Conservation (phyloP, 2,329 filamentous ascomycete species). For the Pestalotiopsis fici region DNA sequence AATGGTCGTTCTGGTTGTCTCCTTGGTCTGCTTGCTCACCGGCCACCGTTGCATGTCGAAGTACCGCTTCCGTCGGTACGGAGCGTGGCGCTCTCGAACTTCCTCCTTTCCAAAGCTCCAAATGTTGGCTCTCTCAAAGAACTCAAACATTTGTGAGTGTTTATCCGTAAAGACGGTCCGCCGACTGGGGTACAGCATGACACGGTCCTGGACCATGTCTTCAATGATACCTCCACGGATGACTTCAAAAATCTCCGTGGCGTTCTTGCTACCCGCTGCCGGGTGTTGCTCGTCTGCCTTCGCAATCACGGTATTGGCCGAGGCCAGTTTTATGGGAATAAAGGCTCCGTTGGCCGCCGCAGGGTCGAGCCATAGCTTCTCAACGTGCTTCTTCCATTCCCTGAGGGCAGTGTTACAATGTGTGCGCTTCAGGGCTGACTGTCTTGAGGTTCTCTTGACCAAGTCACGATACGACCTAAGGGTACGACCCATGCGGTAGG, state of each 20-base stretch:
- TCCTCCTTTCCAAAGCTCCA: conserved; percentile 31
- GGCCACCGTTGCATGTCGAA: conserved; percentile 53
- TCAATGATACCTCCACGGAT: conserved; percentile 41
- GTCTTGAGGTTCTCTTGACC: conserved; percentile 16
- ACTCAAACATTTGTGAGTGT: conserved; percentile 16
- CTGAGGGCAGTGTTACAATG: neutral
- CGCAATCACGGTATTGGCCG: neutral
- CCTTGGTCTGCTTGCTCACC: conserved; percentile 35
- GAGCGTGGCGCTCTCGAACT: conserved; percentile 29
- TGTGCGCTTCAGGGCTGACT: neutral
- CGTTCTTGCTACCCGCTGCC: conserved; percentile 13
- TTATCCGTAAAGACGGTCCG: conserved; percentile 21
- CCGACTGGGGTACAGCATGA: conserved; percentile 41
- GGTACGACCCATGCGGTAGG: conserved; percentile 40
- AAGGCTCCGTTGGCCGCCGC: neutral
- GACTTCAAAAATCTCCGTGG: conserved; percentile 21
- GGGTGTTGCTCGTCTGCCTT: conserved; percentile 19
- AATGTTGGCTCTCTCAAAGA: conserved; percentile 24
- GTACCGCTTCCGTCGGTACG: conserved; percentile 32
- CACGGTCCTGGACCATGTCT: conserved; percentile 43
- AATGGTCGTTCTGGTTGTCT: conserved; percentile 29
- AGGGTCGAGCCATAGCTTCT: neutral
- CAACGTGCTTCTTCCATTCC: neutral
- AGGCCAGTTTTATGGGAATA: neutral
- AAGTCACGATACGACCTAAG: conserved; percentile 24